Evolutionary conservation across 164 flowering plant species (phyloP), one percentile per base, ranked within the genome.

Genomic region (Chimonanthus praecox): DNA sequence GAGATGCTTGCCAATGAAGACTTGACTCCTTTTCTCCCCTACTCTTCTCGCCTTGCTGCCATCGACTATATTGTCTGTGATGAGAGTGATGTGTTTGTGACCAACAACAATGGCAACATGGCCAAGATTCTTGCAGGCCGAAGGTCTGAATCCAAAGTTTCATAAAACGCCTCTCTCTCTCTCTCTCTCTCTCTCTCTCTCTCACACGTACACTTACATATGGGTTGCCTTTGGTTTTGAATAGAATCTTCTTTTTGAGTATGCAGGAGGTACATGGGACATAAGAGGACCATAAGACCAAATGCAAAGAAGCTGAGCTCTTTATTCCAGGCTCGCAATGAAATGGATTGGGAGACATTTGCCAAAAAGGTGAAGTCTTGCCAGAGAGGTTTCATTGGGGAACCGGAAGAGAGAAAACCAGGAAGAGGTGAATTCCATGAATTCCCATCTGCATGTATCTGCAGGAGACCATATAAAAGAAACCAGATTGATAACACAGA

Each of bases 81-180:
- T 58, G 94, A 92, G 67, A 96, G 99, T 77, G 96, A 94, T 80
- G 99, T 94, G 5, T 94, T 96, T 82, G 90, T 88, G 81, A 89
- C 98, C 6, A 94, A 94, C 58, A 94, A 96, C 77, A 94, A 96
- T 75, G 99, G 99, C n/a, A 96, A 96, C 75, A 96, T 94, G 98
- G 99, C 98, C 70, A 96, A 96, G 87, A 89, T 92, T 79, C 89
- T 96, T 72, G 94, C 98, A 44, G 99, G 98, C 67, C 78, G 94
- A 81, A 90, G 99, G 99, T 96, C 82, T 76, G 73, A 71, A 75
- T 54, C 72, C 50, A 16, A 71, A 74, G 16, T 71, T 72, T 62
- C 45, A 50, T 60, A 10, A 64, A 7, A 65, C 15, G 60, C 47
- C 11, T 8, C 0, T 21, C 47, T 65, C 9, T 65, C 16, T 65